phyloP scores from a whole-genome alignment of 192 early-diverging fungal species.

The Rhizophagus prolifer region DNA sequence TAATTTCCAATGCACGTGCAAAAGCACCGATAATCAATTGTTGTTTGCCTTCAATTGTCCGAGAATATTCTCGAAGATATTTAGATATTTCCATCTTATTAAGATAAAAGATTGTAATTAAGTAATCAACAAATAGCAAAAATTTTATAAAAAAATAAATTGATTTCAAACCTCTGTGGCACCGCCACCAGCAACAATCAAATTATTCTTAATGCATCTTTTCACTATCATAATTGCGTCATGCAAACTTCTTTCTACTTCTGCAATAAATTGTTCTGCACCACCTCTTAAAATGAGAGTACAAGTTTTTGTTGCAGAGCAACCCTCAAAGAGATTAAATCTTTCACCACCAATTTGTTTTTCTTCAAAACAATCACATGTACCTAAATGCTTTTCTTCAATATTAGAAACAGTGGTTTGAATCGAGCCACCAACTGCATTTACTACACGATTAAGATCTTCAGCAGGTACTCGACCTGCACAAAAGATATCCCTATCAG shows the following conservation, averaged over 20 bases:
- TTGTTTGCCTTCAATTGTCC: slow-evolving; percentile 97
- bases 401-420: slow-evolving; percentile 93
- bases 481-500: slow-evolving; percentile 98
- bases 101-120: neutral
- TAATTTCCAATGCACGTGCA: slow-evolving; percentile 94
- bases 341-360: slow-evolving; percentile 95
- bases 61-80: slow-evolving; percentile 88
- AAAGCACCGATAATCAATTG: slow-evolving; percentile 94
- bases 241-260: slow-evolving; percentile 95
- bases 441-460: slow-evolving; percentile 90
- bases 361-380: slow-evolving; percentile 92
- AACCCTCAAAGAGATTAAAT: slow-evolving; percentile 95
- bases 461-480: slow-evolving; percentile 94
- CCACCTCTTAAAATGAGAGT: slow-evolving; percentile 95
- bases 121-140: neutral
- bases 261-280: slow-evolving; percentile 99
- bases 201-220: slow-evolving; percentile 94
- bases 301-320: slow-evolving; percentile 91
- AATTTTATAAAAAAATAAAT: neutral
- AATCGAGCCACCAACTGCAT: slow-evolving; percentile 90
- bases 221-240: slow-evolving; percentile 99
- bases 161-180: slow-evolving; percentile 71
- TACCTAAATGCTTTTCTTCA: slow-evolving; percentile 76
- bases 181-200: slow-evolving; percentile 96
- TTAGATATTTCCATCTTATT: slow-evolving; percentile 92